phyloP scores from a whole-genome alignment of 108 stramenopile genomes.

The Phaeodactylum tricornutum region DNA sequence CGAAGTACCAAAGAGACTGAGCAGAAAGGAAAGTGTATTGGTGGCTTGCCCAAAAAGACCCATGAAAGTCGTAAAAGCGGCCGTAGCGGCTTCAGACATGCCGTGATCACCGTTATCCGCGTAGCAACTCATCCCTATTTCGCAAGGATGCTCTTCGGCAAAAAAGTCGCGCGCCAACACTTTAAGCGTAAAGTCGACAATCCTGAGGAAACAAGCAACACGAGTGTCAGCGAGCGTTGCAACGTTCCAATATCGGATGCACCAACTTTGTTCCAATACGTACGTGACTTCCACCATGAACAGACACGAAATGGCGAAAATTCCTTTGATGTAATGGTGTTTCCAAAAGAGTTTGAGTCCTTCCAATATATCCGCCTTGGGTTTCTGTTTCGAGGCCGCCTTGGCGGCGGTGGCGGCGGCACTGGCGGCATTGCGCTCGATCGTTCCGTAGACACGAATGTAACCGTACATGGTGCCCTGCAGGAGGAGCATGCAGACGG shows the following conservation, averaged over 20 bases:
- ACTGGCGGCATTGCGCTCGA: constrained; percentile 29
- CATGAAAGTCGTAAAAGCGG: constrained; percentile 90
- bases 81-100: constrained; percentile 59
- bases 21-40: constrained; percentile 84
- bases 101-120: constrained; percentile 52
- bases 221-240: too few species aligned
- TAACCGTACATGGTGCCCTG: constrained; percentile 89
- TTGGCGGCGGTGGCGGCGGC: constrained; percentile 11
- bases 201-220: too few species aligned
- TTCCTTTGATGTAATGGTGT: constrained; percentile 95
- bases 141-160: constrained; percentile 75
- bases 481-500: constrained; percentile 72
- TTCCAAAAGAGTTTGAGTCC: constrained; percentile 84
- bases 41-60: constrained; percentile 95
- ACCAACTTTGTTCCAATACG: too few species aligned
- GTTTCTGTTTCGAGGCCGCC: constrained; percentile 40
- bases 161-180: constrained; percentile 86
- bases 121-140: constrained; percentile 63
- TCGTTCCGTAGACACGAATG: constrained; percentile 67
- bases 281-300: constrained; percentile 98
- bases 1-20: constrained; percentile 90
- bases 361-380: constrained; percentile 85
- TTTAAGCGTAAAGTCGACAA: constrained; percentile 97
- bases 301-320: constrained; percentile 92
- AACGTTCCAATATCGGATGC: too few species aligned